Percentiles rank a stretch among this genome's conserved stretches.
phyloP scores from a whole-genome alignment of 352 stramenopile genomes.

The Discostella stelligera region DNA sequence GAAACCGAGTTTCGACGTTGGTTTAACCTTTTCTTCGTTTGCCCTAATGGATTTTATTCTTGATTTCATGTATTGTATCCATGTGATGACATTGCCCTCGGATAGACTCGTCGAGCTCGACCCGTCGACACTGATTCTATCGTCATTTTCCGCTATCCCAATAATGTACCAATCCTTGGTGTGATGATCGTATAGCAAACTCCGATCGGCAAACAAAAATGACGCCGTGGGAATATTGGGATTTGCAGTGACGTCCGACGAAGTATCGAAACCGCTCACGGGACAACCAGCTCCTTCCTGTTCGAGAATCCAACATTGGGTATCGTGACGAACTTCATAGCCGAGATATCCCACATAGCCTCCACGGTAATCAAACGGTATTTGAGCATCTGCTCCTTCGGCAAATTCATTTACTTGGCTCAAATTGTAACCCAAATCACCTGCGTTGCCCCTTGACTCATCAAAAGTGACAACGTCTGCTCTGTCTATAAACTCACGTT shows the following conservation, averaged over 20 bases:
- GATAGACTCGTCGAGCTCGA: background rate
- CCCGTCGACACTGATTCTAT: slow-evolving; percentile 5
- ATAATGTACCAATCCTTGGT: slow-evolving; percentile 85
- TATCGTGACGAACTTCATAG: slow-evolving; percentile 77
- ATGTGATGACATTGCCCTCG: slow-evolving; percentile 23
- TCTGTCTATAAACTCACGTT: slow-evolving; percentile 18
- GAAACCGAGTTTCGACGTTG: background rate
- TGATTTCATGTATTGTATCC: slow-evolving; percentile 36
- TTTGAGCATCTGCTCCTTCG: slow-evolving; percentile 6
- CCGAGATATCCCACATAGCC: slow-evolving; percentile 77
- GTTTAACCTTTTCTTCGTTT: background rate
- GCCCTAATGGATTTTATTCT: slow-evolving; percentile 12
- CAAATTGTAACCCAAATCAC: slow-evolving; percentile 12
- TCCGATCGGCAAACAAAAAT: slow-evolving; percentile 89
- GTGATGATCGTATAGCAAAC: slow-evolving; percentile 88
- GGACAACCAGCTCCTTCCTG: slow-evolving; percentile 11
- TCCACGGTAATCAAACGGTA: slow-evolving; percentile 73
- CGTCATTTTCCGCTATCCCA: slow-evolving; percentile 55
- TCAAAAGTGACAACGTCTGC: slow-evolving; percentile 13
- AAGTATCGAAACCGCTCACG: background rate
- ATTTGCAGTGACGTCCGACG: slow-evolving; percentile 9
- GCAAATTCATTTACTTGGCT: slow-evolving; percentile 19
- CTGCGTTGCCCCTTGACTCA: background rate
- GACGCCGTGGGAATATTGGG: slow-evolving; percentile 85
- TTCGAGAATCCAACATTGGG: slow-evolving; percentile 41